These are phyloP conservation scores for Lasiodiplodia gonubiensis DNA, from an alignment of 2,329 filamentous ascomycete species.

Conservation along the genomic window DNA sequence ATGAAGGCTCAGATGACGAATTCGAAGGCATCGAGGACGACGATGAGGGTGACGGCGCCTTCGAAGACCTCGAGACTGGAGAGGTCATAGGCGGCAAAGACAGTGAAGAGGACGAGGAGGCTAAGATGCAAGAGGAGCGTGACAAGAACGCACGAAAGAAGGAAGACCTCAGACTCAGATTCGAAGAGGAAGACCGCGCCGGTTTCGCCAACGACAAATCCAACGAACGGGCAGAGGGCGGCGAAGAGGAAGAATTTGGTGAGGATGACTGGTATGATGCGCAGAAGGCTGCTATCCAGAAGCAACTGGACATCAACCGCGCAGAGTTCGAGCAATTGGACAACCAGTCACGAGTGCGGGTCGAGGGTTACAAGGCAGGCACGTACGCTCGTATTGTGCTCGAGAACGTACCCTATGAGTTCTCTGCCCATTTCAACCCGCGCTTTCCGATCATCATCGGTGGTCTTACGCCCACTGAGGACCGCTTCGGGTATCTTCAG, in stretches of 20 bases:
- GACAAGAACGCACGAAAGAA: constrained; percentile 90
- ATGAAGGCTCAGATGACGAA: constrained; percentile 58
- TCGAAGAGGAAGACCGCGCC: constrained; percentile 97
- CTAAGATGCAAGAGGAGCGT: constrained; percentile 81
- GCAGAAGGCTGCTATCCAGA: constrained; percentile 92
- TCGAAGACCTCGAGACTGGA: constrained; percentile 83
- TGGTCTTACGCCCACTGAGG: constrained; percentile 90
- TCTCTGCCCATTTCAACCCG: constrained; percentile 80
- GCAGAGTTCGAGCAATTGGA: constrained; percentile 90
- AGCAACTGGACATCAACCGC: constrained; percentile 96
- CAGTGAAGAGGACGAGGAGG: constrained; percentile 53
- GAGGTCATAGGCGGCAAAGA: constrained; percentile 59
- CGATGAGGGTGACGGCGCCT: constrained; percentile 75
- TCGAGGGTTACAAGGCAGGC: constrained; percentile 90
- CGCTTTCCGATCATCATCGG: constrained; percentile 85
- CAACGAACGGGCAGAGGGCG: constrained; percentile 71
- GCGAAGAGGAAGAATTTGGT: constrained; percentile 78
- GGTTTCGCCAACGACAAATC: constrained; percentile 91
- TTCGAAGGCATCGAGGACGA: constrained; percentile 64
- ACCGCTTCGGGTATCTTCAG: constrained; percentile 94
- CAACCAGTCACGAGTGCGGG: constrained; percentile 77
- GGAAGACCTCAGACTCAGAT: constrained; percentile 90
- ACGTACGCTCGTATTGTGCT: constrained; percentile 92
- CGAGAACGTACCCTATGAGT: constrained; percentile 88
- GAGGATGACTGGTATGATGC: constrained; percentile 99